Base-by-base conservation (phyloP, 805 yeast species). In the Cyberlindnera galapagoensis region DNA sequence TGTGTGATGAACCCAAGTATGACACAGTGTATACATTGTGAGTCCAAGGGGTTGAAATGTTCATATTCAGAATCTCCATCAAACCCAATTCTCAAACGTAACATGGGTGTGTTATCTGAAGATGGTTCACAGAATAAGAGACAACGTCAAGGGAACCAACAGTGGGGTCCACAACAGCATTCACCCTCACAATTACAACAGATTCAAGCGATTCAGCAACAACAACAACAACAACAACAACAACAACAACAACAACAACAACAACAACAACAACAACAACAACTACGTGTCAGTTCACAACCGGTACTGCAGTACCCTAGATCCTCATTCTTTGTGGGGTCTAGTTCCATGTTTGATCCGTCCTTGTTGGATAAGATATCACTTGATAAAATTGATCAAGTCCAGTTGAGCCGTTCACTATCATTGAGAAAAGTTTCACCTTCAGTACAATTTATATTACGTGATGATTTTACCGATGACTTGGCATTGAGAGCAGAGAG, bases 301-400 rank as follows among this genome's bases (percentile, higher is more conserved):
- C 46, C 51, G 20, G 71, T 83, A n/a, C 59, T 84, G 14, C 96
- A 86, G 52, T 85, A 78, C 47, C 96, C 97, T 2, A 63, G 96
- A 36, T 86, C 95, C 0, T 80, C 95, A 13, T 85, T 85, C 49
- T 82, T 76, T 47, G 79, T 88, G 14, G 97, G 97, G 1, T 78
- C 94, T 2, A 82, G 95, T 0, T 86, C 96, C 12, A 68, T 83
- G 18, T 85, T 79, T 52, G 97, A 90, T 53, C 65, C 74, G 17
- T 67, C 73, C 10, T 65, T 90, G 17, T 63, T 90, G 14, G 79
- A 81, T 38, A 60, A 71, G 24, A 74, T 85, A 21, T 71, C 67
- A 19, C 54, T 78, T 18, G 80, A 77, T 54, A 80, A 79, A 43
- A 74, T 81, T 27, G 94, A 83, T 49, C 96, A 86, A 53, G 80